These are phyloP conservation scores for Microdochium nivale DNA, from an alignment of 2,329 filamentous ascomycete genomes.

Conservation along the genomic window DNA sequence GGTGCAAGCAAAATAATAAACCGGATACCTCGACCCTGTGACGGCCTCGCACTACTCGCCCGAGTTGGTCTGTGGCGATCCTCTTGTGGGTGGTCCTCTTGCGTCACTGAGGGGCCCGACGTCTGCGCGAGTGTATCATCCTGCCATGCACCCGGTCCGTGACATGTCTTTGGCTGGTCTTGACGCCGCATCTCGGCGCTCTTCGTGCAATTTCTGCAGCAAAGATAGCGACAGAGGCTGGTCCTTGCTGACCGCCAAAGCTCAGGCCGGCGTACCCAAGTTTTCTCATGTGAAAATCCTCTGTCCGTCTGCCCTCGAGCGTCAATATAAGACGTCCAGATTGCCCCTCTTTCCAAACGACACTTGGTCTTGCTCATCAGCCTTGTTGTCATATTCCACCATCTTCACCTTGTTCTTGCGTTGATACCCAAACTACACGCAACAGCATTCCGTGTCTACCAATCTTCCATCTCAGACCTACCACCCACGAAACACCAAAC, in stretches of 20 bases:
- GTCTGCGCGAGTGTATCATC: background rate
- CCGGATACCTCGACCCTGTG: background rate
- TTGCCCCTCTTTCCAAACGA: background rate
- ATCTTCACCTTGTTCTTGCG: background rate
- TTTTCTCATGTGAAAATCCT: background rate
- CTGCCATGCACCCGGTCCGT: background rate
- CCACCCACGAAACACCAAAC: slow-evolving; percentile 1
- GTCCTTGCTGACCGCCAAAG: no score
- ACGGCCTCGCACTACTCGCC: background rate
- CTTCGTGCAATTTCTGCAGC: background rate
- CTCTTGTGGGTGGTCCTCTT: background rate
- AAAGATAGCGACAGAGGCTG: background rate
- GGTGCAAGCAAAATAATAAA: no score
- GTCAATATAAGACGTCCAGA: background rate
- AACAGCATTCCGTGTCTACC: background rate
- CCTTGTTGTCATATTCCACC: background rate
- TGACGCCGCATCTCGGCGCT: background rate
- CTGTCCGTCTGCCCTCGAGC: background rate
- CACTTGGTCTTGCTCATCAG: background rate
- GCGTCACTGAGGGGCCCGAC: background rate
- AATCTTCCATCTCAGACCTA: slow-evolving; percentile 1
- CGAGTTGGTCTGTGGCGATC: background rate
- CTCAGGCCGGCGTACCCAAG: background rate
- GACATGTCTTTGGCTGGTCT: background rate
- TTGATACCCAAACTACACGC: background rate